Base-by-base conservation (phyloP, 306 rosid genomes). In the Senna tora region DNA sequence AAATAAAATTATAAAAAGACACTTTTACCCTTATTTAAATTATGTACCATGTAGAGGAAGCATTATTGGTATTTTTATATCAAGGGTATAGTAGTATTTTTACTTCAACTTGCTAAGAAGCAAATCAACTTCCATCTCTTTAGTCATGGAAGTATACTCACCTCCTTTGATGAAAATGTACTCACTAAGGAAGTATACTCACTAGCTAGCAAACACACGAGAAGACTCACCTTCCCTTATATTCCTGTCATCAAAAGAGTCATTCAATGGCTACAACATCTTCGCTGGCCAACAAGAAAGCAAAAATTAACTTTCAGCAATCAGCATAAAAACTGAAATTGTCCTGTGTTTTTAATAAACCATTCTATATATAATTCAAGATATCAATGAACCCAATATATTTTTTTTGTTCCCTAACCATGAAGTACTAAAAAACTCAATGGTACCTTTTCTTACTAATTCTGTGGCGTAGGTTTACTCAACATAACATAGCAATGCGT, bases 231-330 rank as follows among this genome's bases (percentile, higher is more conserved):
- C n/a, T n/a, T n/a, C n/a, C n/a, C n/a, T n/a, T n/a, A n/a, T n/a
- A n/a, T n/a, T n/a, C n/a, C n/a, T n/a, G 10, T 12, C 11, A 17
- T 17, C 33, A 19, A 19, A 3, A 7, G 0, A 39, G 15, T 62
- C 50, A 39, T 62, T 64, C 38, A 64, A 22, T 43, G 38, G 21
- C 52, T 41, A 20, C 67, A 39, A 60, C 17, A 38, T 8, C 58
- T 11, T 30, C 19, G 22, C 16, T 11, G 38, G 49, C 30, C 49
- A 0, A 8, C n/a, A 25, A 25, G 3, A 25, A 25, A 25, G 3
- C n/a, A n/a, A 39, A 56, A 56, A 14, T 13, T 14, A 57, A 4
- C 5, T 57, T 7, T 11, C 28, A 36, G 7, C 6, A 6, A 32
- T 32, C 19, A 63, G 13, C 38, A 21, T 21, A 16, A 64, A 20